Conservation (phyloP, 2,329 filamentous ascomycete genomes). For the Shiraia sp. region DNA sequence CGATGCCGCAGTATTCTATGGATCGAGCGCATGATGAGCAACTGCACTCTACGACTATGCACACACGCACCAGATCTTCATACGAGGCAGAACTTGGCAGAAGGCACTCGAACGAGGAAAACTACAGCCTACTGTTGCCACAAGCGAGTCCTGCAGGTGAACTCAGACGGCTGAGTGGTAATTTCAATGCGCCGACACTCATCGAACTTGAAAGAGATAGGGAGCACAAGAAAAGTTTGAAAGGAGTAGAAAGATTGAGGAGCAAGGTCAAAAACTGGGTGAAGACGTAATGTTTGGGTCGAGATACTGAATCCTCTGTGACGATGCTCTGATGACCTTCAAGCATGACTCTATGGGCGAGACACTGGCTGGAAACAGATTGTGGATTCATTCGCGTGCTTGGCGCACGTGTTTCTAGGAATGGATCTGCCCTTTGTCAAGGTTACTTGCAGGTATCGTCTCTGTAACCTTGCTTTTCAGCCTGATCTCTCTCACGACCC, state of each 20-base stretch:
- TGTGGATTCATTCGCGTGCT: too few species aligned
- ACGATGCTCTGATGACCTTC: background rate
- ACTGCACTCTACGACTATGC: constrained; percentile 5
- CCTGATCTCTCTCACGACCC: background rate
- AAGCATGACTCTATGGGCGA: too few species aligned
- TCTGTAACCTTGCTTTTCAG: background rate
- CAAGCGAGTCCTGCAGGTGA: constrained; percentile 12
- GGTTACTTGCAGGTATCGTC: too few species aligned
- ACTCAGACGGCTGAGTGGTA: constrained; percentile 23
- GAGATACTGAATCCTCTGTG: background rate
- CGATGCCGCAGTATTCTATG: constrained; percentile 2
- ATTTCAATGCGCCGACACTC: constrained; percentile 34
- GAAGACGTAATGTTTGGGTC: constrained; percentile 7
- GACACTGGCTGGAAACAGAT: too few species aligned
- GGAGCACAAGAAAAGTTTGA: constrained; percentile 11
- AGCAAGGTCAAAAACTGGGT: constrained; percentile 17
- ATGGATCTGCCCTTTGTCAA: too few species aligned
- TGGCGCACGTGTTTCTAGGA: too few species aligned
- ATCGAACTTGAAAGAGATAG: constrained; percentile 25
- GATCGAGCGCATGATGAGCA: constrained; percentile 3
- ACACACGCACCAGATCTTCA: constrained; percentile 8
- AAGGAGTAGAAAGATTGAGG: constrained; percentile 17
- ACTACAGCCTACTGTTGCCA: constrained; percentile 3
- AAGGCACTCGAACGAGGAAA: constrained; percentile 11
- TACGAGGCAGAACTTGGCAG: constrained; percentile 7